Conservation (phyloP, 495 filamentous ascomycete genomes). For the Penicillium odoratum region DNA sequence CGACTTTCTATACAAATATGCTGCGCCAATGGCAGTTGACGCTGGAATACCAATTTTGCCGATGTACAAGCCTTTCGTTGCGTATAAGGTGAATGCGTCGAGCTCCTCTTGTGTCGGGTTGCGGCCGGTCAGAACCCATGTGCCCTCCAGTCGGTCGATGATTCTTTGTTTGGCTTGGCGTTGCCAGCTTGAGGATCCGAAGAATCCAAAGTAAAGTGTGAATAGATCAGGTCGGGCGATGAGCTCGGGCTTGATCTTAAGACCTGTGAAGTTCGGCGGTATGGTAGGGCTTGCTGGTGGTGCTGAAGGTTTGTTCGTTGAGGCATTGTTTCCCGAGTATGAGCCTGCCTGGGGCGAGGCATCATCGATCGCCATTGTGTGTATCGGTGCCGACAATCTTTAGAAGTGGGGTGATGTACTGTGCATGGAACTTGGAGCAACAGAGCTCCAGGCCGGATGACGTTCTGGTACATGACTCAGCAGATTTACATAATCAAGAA, state of each 20-base stretch:
- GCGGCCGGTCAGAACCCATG: slow-evolving; percentile 25
- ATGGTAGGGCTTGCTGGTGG: slow-evolving; percentile 1
- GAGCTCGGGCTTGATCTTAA: slow-evolving; percentile 18
- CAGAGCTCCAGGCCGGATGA: slow-evolving; percentile 3
- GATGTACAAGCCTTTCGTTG: slow-evolving; percentile 24
- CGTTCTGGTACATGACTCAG: slow-evolving; percentile 1
- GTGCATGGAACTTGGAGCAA: background rate
- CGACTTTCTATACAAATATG: slow-evolving; percentile 7
- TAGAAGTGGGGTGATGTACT: background rate
- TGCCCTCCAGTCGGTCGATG: slow-evolving; percentile 19
- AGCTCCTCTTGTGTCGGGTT: slow-evolving; percentile 37
- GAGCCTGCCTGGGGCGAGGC: slow-evolving; percentile 22
- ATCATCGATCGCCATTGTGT: slow-evolving; percentile 28
- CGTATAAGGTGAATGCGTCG: slow-evolving; percentile 31
- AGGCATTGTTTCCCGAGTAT: slow-evolving; percentile 7
- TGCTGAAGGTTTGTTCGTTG: slow-evolving; percentile 2
- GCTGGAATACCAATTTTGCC: slow-evolving; percentile 22
- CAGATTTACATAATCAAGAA: background rate
- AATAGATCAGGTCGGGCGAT: slow-evolving; percentile 27
- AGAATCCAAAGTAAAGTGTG: slow-evolving; percentile 33
- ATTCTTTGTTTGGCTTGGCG: background rate
- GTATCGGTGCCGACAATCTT: background rate
- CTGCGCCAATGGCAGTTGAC: slow-evolving; percentile 10
- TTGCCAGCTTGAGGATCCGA: slow-evolving; percentile 15
- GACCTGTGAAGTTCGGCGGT: slow-evolving; percentile 4